These are phyloP conservation scores for Podila clonocystis DNA, from an alignment of 192 early-diverging fungal genomes.

Conservation along the genomic window DNA sequence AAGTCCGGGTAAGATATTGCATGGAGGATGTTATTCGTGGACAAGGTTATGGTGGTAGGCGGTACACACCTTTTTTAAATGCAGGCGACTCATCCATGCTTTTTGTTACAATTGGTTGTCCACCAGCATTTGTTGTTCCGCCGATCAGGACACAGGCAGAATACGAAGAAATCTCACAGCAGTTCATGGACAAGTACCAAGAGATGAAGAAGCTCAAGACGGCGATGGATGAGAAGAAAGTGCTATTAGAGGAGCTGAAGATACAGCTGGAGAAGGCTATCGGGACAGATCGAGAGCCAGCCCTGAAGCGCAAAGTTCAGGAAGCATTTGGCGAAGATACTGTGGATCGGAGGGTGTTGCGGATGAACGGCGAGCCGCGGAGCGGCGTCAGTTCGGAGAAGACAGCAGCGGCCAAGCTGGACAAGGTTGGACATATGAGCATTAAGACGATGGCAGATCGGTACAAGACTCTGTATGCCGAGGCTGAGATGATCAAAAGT, in stretches of 20 bases:
- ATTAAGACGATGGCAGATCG: slow-evolving; percentile 36
- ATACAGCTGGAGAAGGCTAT: slow-evolving; percentile 34
- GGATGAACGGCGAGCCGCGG: slow-evolving; percentile 36
- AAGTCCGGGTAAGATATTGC: slow-evolving; percentile 39
- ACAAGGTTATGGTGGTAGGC: no score
- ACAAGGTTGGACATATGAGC: slow-evolving; percentile 21
- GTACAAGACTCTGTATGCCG: slow-evolving; percentile 32
- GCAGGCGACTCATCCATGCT: no score
- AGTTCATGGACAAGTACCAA: slow-evolving; percentile 32
- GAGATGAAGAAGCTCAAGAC: slow-evolving; percentile 26
- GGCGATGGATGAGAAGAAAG: slow-evolving; percentile 34
- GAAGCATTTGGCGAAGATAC: slow-evolving; percentile 47
- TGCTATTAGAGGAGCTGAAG: slow-evolving; percentile 25
- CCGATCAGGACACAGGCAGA: slow-evolving; percentile 40
- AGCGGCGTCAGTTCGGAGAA: slow-evolving; percentile 19
- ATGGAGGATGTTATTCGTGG: no score
- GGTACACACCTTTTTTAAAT: no score
- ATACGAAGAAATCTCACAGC: slow-evolving; percentile 29
- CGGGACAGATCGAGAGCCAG: slow-evolving; percentile 28
- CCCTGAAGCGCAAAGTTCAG: slow-evolving; percentile 41
- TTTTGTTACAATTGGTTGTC: no score
- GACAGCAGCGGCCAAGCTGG: slow-evolving; percentile 13
- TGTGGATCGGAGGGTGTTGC: slow-evolving; percentile 33
- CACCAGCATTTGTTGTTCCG: slow-evolving; percentile 13
- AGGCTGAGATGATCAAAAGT: slow-evolving; percentile 37